Base-by-base conservation (phyloP, 140 eudicot species). In the Anethum foeniculum region DNA sequence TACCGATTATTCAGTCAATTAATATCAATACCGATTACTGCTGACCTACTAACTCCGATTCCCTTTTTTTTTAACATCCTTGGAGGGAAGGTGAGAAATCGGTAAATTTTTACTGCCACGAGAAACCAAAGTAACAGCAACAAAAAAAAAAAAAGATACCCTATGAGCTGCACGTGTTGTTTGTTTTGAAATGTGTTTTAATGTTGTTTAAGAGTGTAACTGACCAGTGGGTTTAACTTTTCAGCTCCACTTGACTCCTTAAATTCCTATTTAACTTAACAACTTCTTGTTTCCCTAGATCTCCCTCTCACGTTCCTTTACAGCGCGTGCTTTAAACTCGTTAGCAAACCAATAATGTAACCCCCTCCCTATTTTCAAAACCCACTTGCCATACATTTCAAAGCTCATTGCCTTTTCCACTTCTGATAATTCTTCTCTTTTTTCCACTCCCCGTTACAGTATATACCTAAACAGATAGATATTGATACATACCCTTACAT, bases 191-290 rank as follows among this genome's bases (percentile, higher is more conserved):
- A 58, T n/a, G 67, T 6, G 67, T 23, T 58, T 58, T 58, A 58
- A 58, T 58, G 68, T n/a, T 58, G 13, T 58, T 58, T 58, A 58
- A 23, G 30, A 58, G 30, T 23, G 9, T 58, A 58, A 58, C 67
- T 58, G 68, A 58, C 32, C 65, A 56, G 65, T 56, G 30, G 68
- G 65, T 7, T 56, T 23, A 7, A 8, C 68, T 60, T n/a, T 60
- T 60, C 32, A 62, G 69, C 69, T 62, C 69, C 69, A 62, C 69
- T 62, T 62, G 69, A 62, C 34, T 13, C 69, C 69, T 62, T 62
- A 0, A 62, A 62, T n/a, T 62, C 36, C 69, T 62, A 62, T 2
- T 62, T 62, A n/a, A 62, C 0, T 62, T 62, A 62, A 62, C 69
- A 0, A 62, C 69, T 62, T 62, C 18, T 23, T 10, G 69, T 62